Evolutionary conservation across 2,329 filamentous ascomycete genomes (phyloP), one percentile per base, ranked within the genome.

Genomic region (Akanthomyces muscarius): DNA sequence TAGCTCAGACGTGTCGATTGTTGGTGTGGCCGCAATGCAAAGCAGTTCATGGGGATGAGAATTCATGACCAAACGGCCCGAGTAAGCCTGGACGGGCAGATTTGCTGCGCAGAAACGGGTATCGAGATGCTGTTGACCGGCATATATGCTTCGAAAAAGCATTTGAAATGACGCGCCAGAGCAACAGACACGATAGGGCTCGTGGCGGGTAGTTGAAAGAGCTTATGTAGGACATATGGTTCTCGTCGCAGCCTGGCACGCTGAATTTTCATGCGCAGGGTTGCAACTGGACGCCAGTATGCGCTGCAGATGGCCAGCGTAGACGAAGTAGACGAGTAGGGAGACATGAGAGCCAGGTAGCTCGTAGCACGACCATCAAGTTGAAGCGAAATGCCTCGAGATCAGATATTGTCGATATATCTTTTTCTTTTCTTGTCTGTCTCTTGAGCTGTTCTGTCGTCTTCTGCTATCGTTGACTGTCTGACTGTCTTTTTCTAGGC

Each of bases 381-480:
- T 28, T 57, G 57, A 48, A 58, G 57, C 58, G 62, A 58, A 56
- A 59, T 33, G 30, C 30, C 23, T 38, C 73, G 75, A 78, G 72
- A 74, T 72, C 69, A 78, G 74, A 74, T 75, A 61, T 75, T 75
- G 77, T 77, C 77, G 77, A 76, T 75, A 33, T 30, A 51, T 56
- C 38, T 75, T 74, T 73, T 76, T 64, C 52, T 64, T 64, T 53
- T 64, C 57, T 61, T 64, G 52, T 61, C 53, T 57, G 57, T 33
- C 51, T 64, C 52, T 61, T 59, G 55, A 60, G 48, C 62, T 64
- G 52, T 56, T 57, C 33, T 62, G 51, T 64, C 78, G 74, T 79
- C 76, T 80, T 88, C 85, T 89, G 87, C 88, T 90, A 90, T 86
- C 86, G 84, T 87, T 62, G 66, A 66, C 66, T 70, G 69, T 72